Percentiles rank a stretch among this genome's conserved stretches.
These are phyloP conservation scores for Lachancea sp. DNA, from an alignment of 805 yeast genomes.

Conservation along the genomic window DNA sequence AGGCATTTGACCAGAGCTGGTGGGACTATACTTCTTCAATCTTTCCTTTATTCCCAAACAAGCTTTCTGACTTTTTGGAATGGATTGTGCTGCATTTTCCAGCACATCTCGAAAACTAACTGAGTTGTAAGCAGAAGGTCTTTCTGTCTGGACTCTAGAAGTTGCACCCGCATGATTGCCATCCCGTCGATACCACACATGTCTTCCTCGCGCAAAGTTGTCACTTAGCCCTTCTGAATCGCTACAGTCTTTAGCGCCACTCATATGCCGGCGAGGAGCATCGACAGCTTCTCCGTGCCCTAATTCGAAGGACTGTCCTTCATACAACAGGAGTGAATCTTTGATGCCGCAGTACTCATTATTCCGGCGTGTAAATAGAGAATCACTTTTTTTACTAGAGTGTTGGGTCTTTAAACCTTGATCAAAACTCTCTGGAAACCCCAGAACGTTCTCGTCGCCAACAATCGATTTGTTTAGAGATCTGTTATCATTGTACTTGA, in stretches of 20 bases:
- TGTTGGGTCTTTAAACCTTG: constrained; percentile 1
- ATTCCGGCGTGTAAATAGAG: constrained; percentile 2
- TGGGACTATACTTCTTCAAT: constrained; percentile 2
- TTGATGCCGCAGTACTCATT: constrained; percentile 1
- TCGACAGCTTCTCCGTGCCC: not conserved
- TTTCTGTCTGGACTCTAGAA: not conserved
- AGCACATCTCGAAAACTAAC: constrained; percentile 3
- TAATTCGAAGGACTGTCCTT: constrained; percentile 1
- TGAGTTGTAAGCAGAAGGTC: constrained; percentile 4
- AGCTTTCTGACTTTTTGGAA: constrained; percentile 6
- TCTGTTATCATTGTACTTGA: not conserved
- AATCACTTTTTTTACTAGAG: constrained; percentile 6
- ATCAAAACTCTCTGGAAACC: constrained; percentile 1
- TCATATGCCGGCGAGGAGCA: constrained; percentile 6
- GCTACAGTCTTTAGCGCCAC: constrained; percentile 6
- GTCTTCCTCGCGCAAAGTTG: constrained; percentile 5
- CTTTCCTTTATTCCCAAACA: constrained; percentile 6
- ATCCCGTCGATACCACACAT: constrained; percentile 6
- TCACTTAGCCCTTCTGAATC: not conserved
- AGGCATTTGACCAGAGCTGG: not conserved
- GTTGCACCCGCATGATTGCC: not conserved
- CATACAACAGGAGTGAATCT: constrained; percentile 8
- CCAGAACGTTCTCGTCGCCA: not conserved
- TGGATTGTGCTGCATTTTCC: constrained; percentile 5
- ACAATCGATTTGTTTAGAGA: not conserved